Evolutionary conservation across 345 rosid genomes (phyloP), one percentile per base, ranked within the genome.

Genomic region (Anacardium occidentale): DNA sequence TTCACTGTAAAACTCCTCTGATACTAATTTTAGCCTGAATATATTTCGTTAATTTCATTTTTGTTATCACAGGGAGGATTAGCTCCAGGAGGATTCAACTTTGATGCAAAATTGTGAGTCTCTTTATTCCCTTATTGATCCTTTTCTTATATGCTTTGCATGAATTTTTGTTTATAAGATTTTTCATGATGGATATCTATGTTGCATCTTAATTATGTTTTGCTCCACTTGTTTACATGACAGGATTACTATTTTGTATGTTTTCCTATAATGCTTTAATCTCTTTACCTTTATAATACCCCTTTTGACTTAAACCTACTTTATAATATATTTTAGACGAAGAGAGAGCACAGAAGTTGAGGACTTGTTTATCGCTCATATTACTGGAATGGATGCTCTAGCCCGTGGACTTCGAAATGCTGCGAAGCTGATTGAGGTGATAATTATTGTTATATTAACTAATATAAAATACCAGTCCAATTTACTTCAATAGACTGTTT

Each of bases 51-150:
- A 42, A 29, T 66, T 64, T 55, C 3, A n/a, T 52, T 40, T 74
- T 71, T 34, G 7, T 61, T 69, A 42, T 70, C 26, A 57, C 78
- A 87, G 99, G 98, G 91, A 77, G 98, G 99, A 47, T 62, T 95
- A 75, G 91, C 96, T 21, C 98, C 99, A 3, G 99, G 99, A 71
- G 99, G 99, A 37, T 91, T 92, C 89, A 89, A 95, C 84, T 95
- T 95, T 40, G 99, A 95, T 73, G 98, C 99, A 37, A 95, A 95
- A 88, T 74, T 92, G 96, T 95, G 53, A 81, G 90, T 62, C 34
- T 66, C 40, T 73, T 52, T 29, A 5, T 53, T 61, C 44, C 62
- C 48, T 32, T 56, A 2, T 15, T 69, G 1, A 51, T 58, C 70
- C 24, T n/a, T 42, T 3, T 52, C 34, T 44, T 5, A 14, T 71